Percentiles rank a stretch among this genome's conserved stretches.
phyloP scores from a whole-genome alignment of 305 asterid species.

The Fraxinus angustifolia region DNA sequence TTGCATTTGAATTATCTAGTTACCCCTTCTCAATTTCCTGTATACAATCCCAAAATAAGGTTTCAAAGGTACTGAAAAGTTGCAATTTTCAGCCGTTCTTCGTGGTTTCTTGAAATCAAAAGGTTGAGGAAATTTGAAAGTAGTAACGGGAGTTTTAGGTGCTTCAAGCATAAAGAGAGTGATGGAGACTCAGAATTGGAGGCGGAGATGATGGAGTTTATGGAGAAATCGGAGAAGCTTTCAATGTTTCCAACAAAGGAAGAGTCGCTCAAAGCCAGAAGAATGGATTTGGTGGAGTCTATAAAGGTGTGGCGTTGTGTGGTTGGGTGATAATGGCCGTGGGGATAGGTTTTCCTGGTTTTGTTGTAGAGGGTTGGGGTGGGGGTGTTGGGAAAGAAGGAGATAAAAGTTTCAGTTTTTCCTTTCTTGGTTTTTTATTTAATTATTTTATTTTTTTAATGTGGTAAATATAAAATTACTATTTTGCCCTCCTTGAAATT shows the following conservation, averaged over 20 bases:
- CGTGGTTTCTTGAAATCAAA: constrained; percentile 30
- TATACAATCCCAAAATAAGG: constrained; percentile 20
- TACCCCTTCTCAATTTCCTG: constrained; percentile 13
- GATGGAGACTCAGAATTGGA: constrained; percentile 68
- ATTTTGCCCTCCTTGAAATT: not conserved
- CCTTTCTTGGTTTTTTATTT: not conserved
- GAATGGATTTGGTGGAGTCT: constrained; percentile 74
- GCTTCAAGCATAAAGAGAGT: constrained; percentile 39
- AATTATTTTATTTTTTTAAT: not conserved
- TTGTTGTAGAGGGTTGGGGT: not conserved
- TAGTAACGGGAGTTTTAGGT: constrained; percentile 25
- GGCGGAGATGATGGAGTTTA: constrained; percentile 65
- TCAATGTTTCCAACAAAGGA: constrained; percentile 54
- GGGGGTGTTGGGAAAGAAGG: not conserved
- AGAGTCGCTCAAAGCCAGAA: constrained; percentile 63
- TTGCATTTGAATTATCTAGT: constrained; percentile 26
- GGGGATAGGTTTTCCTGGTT: not conserved
- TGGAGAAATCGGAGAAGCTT: constrained; percentile 72
- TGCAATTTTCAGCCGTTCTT: not conserved
- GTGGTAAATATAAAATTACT: not conserved
- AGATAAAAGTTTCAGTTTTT: not conserved
- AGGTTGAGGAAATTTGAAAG: constrained; percentile 16
- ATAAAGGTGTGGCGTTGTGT: constrained; percentile 28
- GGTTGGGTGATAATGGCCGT: not conserved
- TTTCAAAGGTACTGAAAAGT: constrained; percentile 4